phyloP scores from a whole-genome alignment of 371 early-diverging fungal species.

The Parasitella parasitica region DNA sequence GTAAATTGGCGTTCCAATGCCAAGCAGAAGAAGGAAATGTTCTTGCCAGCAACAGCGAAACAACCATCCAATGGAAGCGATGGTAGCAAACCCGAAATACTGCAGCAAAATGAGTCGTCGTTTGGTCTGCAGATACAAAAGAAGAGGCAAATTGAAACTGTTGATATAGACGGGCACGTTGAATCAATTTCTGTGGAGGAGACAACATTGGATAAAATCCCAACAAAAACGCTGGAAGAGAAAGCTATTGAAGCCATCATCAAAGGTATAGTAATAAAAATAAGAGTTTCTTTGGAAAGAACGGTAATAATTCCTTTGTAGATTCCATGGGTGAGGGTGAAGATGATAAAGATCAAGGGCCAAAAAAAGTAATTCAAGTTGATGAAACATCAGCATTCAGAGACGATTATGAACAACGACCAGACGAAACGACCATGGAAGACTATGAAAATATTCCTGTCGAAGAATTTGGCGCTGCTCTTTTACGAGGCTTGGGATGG shows the following conservation, averaged over 20 bases:
- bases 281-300: no score
- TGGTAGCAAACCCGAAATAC: slow-evolving; percentile 4
- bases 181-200: slow-evolving; percentile 5
- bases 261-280: slow-evolving; percentile 29
- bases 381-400: slow-evolving; percentile 56
- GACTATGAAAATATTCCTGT: slow-evolving; percentile 87
- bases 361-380: slow-evolving; percentile 43
- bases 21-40: slow-evolving; percentile 42
- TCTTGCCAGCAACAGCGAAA: slow-evolving; percentile 34
- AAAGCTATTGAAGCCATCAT: slow-evolving; percentile 58
- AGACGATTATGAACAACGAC: slow-evolving; percentile 47
- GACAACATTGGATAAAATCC: slow-evolving; percentile 3
- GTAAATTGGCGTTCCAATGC: slow-evolving; percentile 49
- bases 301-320: not conserved
- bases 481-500: slow-evolving; percentile 94
- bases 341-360: slow-evolving; percentile 42
- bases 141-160: slow-evolving; percentile 20
- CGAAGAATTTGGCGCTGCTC: slow-evolving; percentile 86
- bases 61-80: not conserved
- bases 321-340: slow-evolving; percentile 48
- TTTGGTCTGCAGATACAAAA: slow-evolving; percentile 44
- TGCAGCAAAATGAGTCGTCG: slow-evolving; percentile 1
- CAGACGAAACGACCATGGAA: slow-evolving; percentile 70
- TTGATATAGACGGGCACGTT: not conserved
- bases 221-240: slow-evolving; percentile 53